These are phyloP conservation scores for Firmiana major DNA, from an alignment of 345 rosid species.

Conservation along the genomic window DNA sequence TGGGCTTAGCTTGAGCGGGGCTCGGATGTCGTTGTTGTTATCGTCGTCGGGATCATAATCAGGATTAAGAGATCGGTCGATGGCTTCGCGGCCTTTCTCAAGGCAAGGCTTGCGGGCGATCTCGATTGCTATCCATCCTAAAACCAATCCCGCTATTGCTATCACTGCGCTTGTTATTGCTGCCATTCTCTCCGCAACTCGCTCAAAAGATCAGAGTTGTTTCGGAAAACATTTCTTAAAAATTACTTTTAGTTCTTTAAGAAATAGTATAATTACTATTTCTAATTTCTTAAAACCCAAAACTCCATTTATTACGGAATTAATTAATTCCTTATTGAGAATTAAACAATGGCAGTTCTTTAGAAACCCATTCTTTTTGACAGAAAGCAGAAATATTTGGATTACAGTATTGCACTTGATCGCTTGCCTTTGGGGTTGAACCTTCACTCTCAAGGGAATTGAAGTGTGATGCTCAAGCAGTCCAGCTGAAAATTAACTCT, in stretches of 20 bases:
- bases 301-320: too few species aligned
- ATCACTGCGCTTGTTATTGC: conserved; percentile 50
- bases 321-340: too few species aligned
- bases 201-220: not conserved
- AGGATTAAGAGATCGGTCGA: conserved; percentile 52
- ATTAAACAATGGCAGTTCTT: not conserved
- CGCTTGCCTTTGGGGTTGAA: not conserved
- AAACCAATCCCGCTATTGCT: conserved; percentile 50
- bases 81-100: conserved; percentile 52
- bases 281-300: too few species aligned
- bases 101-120: conserved; percentile 65
- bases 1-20: conserved; percentile 29
- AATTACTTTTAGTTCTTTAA: not conserved
- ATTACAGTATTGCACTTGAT: too few species aligned
- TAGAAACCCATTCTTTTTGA: too few species aligned
- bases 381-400: too few species aligned
- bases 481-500: not conserved
- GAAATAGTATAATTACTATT: too few species aligned
- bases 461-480: not conserved
- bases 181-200: conserved; percentile 23
- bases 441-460: not conserved
- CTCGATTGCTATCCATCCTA: conserved; percentile 60
- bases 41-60: conserved; percentile 52
- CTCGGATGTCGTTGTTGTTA: conserved; percentile 15
- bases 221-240: not conserved